Evolutionary conservation across 208 protist genomes (phyloP).

Genomic region (Angomonas ambiguus): DNA sequence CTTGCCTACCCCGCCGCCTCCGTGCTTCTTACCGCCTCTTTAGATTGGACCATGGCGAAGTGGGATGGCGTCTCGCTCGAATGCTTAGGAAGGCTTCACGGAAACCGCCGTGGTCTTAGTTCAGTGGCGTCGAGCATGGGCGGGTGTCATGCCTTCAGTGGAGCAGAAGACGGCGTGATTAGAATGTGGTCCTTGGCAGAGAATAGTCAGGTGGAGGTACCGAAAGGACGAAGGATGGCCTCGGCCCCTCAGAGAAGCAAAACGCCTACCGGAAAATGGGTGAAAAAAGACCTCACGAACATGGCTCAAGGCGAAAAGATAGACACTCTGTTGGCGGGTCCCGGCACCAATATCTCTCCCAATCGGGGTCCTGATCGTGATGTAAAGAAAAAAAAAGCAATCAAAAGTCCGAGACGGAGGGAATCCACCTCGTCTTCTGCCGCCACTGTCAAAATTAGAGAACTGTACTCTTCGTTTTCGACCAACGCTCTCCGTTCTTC

Average conservation of each 20-base stretch:
- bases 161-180: constrained; percentile 55
- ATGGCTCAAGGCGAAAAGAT: too few species aligned
- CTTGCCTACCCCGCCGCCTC: constrained; percentile 15
- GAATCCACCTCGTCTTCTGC: too few species aligned
- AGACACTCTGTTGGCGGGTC: too few species aligned
- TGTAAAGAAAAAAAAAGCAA: too few species aligned
- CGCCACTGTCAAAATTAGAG: constrained; percentile 15
- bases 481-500: constrained; percentile 16
- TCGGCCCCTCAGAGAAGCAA: constrained; percentile 2
- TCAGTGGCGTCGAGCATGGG: constrained; percentile 32
- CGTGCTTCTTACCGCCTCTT: constrained; percentile 53
- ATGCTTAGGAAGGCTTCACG: constrained; percentile 39
- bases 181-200: constrained; percentile 59
- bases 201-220: constrained; percentile 32
- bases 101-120: constrained; percentile 31
- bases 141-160: constrained; percentile 62
- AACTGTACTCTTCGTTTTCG: constrained; percentile 18
- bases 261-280: too few species aligned
- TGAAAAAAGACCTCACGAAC: too few species aligned
- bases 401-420: too few species aligned
- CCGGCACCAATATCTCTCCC: too few species aligned
- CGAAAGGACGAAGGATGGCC: constrained; percentile 22
- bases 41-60: constrained; percentile 58
- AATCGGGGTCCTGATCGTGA: too few species aligned
- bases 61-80: constrained; percentile 54